These are phyloP conservation scores for Rhypophila decipiens DNA, from an alignment of 495 filamentous ascomycete species.

Conservation along the genomic window DNA sequence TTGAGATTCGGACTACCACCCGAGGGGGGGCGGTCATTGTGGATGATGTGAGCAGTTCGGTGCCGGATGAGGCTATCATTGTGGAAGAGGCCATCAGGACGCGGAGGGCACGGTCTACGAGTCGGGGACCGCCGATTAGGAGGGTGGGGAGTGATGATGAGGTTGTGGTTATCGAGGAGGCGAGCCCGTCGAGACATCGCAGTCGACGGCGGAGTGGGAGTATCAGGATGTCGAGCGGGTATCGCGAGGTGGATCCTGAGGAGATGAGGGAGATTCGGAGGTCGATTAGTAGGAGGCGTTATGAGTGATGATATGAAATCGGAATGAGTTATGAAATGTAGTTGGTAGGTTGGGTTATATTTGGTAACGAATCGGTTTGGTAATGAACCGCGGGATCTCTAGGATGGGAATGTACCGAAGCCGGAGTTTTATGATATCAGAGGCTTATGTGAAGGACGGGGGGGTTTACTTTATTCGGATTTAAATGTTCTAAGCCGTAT, in stretches of 20 bases:
- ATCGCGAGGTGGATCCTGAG: constrained; percentile 26
- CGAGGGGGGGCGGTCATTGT: constrained; percentile 20
- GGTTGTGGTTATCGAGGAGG: constrained; percentile 43
- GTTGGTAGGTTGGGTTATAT: not conserved
- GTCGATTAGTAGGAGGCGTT: constrained; percentile 18
- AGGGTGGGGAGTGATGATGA: constrained; percentile 28
- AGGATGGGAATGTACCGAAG: too few relatives aligned
- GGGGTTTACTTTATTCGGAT: too few relatives aligned
- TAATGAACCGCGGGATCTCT: too few relatives aligned
- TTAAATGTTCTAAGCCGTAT: too few relatives aligned
- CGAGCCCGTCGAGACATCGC: constrained; percentile 25
- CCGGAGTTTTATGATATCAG: too few relatives aligned
- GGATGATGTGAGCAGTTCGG: constrained; percentile 16
- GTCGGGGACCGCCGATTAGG: constrained; percentile 14
- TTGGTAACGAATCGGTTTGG: too few relatives aligned
- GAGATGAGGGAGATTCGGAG: constrained; percentile 26
- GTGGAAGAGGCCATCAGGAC: constrained; percentile 25
- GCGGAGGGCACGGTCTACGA: constrained; percentile 8
- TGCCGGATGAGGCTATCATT: constrained; percentile 28
- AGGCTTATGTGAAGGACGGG: too few relatives aligned
- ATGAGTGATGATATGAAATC: not conserved
- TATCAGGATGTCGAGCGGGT: constrained; percentile 21
- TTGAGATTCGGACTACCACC: constrained; percentile 31
- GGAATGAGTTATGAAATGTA: too few relatives aligned
- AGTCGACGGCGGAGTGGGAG: constrained; percentile 23